Percentiles rank a stretch among this genome's conserved stretches.
phyloP scores from a whole-genome alignment of 176 grass and related monocot species.

The Carex myosuroides region DNA sequence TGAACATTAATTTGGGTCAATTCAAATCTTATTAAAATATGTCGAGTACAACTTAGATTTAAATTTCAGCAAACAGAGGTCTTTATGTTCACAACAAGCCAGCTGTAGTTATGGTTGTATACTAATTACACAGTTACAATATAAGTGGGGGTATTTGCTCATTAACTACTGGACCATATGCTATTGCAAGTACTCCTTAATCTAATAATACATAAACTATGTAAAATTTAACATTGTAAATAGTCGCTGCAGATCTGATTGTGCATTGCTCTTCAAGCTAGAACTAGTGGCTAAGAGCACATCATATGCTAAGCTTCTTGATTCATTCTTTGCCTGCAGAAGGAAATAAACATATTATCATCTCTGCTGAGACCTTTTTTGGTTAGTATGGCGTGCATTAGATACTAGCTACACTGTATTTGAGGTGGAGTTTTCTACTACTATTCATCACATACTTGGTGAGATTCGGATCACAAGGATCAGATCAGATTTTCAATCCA shows the following conservation, averaged over 20 bases:
- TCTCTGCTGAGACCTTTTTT: not conserved
- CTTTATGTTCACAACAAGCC: not conserved
- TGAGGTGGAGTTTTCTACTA: not conserved
- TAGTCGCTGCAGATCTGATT: constrained; percentile 77
- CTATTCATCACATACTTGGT: constrained; percentile 15
- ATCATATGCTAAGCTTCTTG: constrained; percentile 84
- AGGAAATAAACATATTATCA: constrained; percentile 3
- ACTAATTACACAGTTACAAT: not conserved
- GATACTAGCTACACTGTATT: not conserved
- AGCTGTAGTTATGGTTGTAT: not conserved
- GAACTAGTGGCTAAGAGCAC: constrained; percentile 59
- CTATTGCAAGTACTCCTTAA: constrained; percentile 7
- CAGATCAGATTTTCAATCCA: not conserved
- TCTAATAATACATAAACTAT: constrained; percentile 20
- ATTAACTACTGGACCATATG: not conserved
- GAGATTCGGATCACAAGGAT: not conserved
- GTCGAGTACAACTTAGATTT: too few relatives aligned
- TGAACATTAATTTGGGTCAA: not conserved
- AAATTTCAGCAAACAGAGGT: not conserved
- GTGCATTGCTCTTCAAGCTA: constrained; percentile 57
- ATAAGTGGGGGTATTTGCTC: not conserved
- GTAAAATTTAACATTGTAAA: constrained; percentile 73
- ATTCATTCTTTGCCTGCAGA: constrained; percentile 83
- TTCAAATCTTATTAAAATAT: not conserved
- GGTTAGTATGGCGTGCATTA: not conserved